phyloP scores from a whole-genome alignment of 768 basidiomycete genomes.

The Dendrothele bispora region DNA sequence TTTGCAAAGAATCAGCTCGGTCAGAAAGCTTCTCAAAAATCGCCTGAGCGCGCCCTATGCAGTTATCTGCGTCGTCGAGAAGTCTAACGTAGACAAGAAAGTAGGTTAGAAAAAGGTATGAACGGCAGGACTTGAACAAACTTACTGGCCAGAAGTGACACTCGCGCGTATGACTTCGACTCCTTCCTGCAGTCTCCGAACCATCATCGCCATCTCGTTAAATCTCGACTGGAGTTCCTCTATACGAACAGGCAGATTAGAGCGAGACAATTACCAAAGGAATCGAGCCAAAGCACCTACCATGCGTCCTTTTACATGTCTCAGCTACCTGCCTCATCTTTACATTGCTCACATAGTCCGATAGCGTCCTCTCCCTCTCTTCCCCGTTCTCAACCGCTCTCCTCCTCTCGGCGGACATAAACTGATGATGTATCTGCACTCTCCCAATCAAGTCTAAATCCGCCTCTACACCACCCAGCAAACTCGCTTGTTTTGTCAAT shows the following conservation, averaged over 20 bases:
- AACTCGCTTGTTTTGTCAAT: constrained; percentile 60
- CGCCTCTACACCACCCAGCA: constrained; percentile 65
- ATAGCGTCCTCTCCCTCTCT: constrained; percentile 67
- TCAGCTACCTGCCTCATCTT: constrained; percentile 84
- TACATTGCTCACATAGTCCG: constrained; percentile 75
- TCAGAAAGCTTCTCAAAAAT: constrained; percentile 55
- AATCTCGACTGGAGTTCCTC: constrained; percentile 62
- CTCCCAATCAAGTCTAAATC: constrained; percentile 71
- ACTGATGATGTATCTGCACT: constrained; percentile 72
- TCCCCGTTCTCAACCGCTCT: constrained; percentile 72
- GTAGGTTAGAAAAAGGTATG: constrained; percentile 1
- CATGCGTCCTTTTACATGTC: constrained; percentile 66
- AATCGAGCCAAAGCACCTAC: constrained; percentile 36
- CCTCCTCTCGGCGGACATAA: constrained; percentile 65
- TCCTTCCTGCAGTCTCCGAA: constrained; percentile 54
- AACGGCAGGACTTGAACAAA: not conserved
- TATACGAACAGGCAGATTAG: constrained; percentile 22
- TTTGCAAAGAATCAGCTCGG: constrained; percentile 50
- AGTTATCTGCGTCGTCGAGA: constrained; percentile 60
- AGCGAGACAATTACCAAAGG: not conserved
- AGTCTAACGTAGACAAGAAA: constrained; percentile 35
- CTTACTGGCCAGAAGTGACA: constrained; percentile 48
- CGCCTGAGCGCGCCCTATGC: constrained; percentile 57
- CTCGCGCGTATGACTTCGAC: constrained; percentile 57
- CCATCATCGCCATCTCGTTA: constrained; percentile 50